These are phyloP conservation scores for Balansia obtecta DNA, from an alignment of 2,329 filamentous ascomycete species.

Conservation along the genomic window DNA sequence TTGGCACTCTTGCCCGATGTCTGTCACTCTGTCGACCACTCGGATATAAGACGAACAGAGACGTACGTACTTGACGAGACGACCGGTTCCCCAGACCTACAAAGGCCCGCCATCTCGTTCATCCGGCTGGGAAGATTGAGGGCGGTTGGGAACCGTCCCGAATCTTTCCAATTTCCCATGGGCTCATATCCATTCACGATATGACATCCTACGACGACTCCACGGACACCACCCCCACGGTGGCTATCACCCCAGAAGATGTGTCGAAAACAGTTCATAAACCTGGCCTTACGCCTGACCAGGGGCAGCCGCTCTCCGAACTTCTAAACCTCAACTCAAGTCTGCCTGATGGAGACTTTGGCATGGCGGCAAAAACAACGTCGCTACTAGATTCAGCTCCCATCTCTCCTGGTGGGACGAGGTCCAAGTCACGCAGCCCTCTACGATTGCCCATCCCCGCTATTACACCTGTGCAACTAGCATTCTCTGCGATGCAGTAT, in stretches of 20 bases:
- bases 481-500: constrained; percentile 60
- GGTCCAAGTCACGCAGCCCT: constrained; percentile 26
- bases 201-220: constrained; percentile 20
- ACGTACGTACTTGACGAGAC: neutral
- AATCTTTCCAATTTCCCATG: constrained; percentile 8
- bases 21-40: neutral
- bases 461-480: constrained; percentile 40
- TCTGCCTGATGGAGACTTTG: constrained; percentile 14
- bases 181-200: constrained; percentile 14
- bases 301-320: neutral
- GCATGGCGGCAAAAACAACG: constrained; percentile 16
- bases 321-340: neutral
- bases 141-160: constrained; percentile 3
- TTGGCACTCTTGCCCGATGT: neutral
- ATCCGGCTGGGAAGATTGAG: neutral
- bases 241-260: constrained; percentile 16
- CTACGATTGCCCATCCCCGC: constrained; percentile 31
- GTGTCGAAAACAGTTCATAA: neutral
- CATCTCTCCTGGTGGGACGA: constrained; percentile 10
- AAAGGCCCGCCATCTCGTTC: too few relatives aligned
- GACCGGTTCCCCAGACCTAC: neutral
- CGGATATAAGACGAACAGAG: neutral
- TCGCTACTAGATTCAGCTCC: constrained; percentile 22
- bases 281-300: neutral
- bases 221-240: constrained; percentile 17